Base-by-base conservation (phyloP, 192 early-diverging fungal species). In the Linnemannia zychae region DNA sequence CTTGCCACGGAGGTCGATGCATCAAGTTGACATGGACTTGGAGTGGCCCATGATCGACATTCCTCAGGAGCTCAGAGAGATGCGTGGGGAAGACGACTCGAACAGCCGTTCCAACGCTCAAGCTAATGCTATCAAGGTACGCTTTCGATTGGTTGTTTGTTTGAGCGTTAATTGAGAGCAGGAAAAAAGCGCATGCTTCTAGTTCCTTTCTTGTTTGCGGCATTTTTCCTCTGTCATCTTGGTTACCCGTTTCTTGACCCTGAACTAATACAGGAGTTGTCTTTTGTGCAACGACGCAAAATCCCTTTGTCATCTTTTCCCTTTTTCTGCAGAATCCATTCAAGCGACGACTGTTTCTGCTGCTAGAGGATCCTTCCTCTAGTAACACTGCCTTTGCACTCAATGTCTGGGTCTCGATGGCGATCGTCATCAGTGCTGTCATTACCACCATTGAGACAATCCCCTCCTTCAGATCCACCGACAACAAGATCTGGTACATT, bases 401-500 rank as follows among this genome's bases (percentile, higher is more conserved):
- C 33, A 94, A 94, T 77, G 88, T 94, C n/a, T 89, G 94, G 78
- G 92, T 96, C 22, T 91, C 93, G 1, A 88, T 95, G 72, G 86
- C 92, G 66, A 96, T 96, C 67, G 90, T 95, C 16, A 85, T 92
- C 34, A 92, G 92, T 84, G 93, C 94, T 4, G 89, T 94, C 2
- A 90, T 94, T 63, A 93, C 94, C 0, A 94, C 94, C 17, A 84
- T 96, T 52, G 95, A 96, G 87, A 96, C 95, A n/a, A 94, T 96
- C 47, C 95, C 95, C 49, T 37, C 92, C 34, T 93, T 94, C 67
- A 89, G 91, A 36, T 89, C 90, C 6, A 87, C 82, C 34, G 81
- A 88, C 40, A 90, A 82, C 40, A 72, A 69, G 40, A 76, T 90
- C 6, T 91, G 91, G 91, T 90, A 87, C 73, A 57, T n/a, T 74